Evolutionary conservation across 805 yeast genomes (phyloP).

Genomic region (Ogataea pini): DNA sequence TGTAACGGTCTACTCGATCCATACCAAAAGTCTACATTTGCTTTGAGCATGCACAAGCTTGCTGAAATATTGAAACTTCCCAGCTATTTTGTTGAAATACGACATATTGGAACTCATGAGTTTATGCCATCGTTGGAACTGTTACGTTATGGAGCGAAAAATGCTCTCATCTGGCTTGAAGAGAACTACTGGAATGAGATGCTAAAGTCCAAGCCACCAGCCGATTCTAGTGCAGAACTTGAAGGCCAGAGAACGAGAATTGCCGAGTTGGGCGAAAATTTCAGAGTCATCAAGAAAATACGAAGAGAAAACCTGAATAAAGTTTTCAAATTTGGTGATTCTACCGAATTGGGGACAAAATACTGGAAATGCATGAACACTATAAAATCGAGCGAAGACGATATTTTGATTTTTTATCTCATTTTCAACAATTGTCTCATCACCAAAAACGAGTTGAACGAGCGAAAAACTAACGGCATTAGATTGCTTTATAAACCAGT

Average conservation of each 20-base stretch:
- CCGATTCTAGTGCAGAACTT: constrained; percentile 26
- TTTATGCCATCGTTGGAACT: constrained; percentile 68
- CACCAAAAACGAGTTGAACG: constrained; percentile 23
- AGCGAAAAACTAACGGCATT: constrained; percentile 31
- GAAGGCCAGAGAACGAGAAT: constrained; percentile 12
- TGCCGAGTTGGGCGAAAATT: constrained; percentile 33
- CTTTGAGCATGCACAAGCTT: constrained; percentile 73
- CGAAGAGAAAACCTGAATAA: constrained; percentile 46
- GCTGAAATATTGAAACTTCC: constrained; percentile 75
- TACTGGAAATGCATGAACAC: constrained; percentile 42
- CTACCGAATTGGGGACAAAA: constrained; percentile 41
- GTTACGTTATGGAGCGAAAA: constrained; percentile 56
- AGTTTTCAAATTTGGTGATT: constrained; percentile 44
- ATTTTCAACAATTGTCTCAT: constrained; percentile 37
- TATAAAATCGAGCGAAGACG: constrained; percentile 20
- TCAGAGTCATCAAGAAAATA: constrained; percentile 51
- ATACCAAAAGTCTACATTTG: constrained; percentile 73
- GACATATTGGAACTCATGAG: constrained; percentile 94
- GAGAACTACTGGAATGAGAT: constrained; percentile 67
- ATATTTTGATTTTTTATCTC: constrained; percentile 30
- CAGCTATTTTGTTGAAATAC: constrained; percentile 77
- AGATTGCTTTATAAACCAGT: constrained; percentile 34
- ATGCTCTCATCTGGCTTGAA: constrained; percentile 76
- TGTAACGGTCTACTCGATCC: constrained; percentile 93
- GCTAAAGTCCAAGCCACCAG: constrained; percentile 22